A percentile compares a stretch with the other conserved stretches of the same genome.
Conservation (phyloP, 164 flowering plant species). For the Umbilicus rupestris region DNA sequence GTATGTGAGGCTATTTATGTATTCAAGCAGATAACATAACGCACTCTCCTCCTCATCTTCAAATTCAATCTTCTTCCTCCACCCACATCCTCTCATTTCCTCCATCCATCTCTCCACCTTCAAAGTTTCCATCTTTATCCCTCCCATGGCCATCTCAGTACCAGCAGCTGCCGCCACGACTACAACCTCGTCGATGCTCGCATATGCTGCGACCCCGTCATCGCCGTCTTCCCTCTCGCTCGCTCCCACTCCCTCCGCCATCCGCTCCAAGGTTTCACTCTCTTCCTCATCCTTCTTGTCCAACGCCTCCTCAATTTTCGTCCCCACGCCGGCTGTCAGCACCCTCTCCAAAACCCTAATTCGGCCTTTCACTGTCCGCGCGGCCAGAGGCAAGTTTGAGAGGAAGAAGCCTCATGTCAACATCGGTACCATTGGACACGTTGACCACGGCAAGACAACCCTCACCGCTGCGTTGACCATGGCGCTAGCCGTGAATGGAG, state of each 20-base stretch:
- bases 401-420: constrained; percentile 62
- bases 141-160: no score
- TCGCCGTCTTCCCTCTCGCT: constrained; percentile 18
- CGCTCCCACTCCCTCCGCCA: not conserved
- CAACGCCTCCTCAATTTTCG: constrained; percentile 14
- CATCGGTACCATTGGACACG: constrained; percentile 63
- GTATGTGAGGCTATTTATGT: no score
- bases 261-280: not conserved
- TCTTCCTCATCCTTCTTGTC: constrained; percentile 19
- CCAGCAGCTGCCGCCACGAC: not conserved
- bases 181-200: not conserved
- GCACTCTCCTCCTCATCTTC: no score
- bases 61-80: no score
- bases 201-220: not conserved
- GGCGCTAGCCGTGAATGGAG: constrained; percentile 49
- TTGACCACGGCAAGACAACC: constrained; percentile 69
- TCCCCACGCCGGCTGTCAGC: constrained; percentile 11
- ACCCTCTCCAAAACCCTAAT: constrained; percentile 3
- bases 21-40: no score
- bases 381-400: constrained; percentile 61
- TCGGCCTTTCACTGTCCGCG: constrained; percentile 32
- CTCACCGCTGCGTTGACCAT: constrained; percentile 62
- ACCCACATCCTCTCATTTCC: no score
- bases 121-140: no score
- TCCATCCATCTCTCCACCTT: no score